Evolutionary conservation across 1,139 yeast genomes (phyloP), one percentile per base, ranked within the genome.

Genomic region (Taphrina flavorubra): DNA sequence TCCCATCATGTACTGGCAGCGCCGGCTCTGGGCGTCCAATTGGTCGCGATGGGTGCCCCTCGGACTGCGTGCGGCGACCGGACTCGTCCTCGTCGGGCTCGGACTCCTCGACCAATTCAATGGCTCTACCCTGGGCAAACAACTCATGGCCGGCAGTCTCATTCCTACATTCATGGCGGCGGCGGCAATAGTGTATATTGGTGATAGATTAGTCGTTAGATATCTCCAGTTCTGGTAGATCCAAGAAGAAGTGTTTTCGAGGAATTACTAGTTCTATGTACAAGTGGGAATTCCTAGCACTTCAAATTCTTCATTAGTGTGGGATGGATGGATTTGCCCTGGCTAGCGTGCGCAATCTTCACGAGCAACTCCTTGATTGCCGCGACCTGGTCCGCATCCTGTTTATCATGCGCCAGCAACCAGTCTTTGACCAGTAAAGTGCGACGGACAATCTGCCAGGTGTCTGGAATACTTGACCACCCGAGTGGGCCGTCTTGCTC

Each of bases 1-100:
- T 20, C 67, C 67, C 13, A 34, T 63, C 46, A 63, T 63, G 67
- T 20, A 49, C 34, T 63, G 67, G 67, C 67, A 63, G 44, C 49
- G 51, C 10, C 67, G 67, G 13, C 46, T 63, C 16, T 44, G 51
- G 46, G 20, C 40, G 6, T 16, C 40, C 31, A 62, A 62, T 51
- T 62, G 56, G 56, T 39, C 66, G 31, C 60, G 67, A 36, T 63
- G 44, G 42, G 40, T 63, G 6, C 67, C 67, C 16, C 51, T 55
- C 39, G 60, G 47, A 6, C n/a, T 46, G 18, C 34, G 67, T 8
- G 46, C 39, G 8, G 53, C 34, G 20, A 37, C 36, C 8, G 67
- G 67, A n/a, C 34, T 46, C 18, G 47, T 42, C 31, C 36, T 63
- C 20, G 51, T 63, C 34, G 67, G 46, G 11, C 37, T 63, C 36